phyloP scores from a whole-genome alignment of 2,329 filamentous ascomycete genomes.

The Dactylellina cionopaga region DNA sequence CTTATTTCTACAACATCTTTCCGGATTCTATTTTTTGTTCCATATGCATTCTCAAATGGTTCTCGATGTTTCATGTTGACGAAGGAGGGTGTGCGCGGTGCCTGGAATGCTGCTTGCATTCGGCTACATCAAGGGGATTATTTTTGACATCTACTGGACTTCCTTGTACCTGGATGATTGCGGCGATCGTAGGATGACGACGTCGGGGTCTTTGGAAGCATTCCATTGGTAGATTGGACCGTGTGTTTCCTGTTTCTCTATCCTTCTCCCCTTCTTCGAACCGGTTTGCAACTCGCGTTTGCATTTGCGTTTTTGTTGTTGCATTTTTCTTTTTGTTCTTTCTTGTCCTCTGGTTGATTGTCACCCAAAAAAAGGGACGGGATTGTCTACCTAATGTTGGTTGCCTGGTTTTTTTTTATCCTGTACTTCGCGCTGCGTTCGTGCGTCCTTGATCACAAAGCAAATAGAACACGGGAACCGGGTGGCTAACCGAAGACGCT shows the following conservation, averaged over 20 bases:
- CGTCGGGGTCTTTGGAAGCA: constrained; percentile 7
- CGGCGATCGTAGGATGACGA: constrained; percentile 34
- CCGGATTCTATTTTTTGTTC: constrained; percentile 11
- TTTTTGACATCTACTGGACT: constrained; percentile 39
- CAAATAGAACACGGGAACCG: constrained; percentile 24
- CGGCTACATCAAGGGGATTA: constrained; percentile 31
- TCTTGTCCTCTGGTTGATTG: constrained; percentile 13
- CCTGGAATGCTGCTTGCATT: constrained; percentile 41
- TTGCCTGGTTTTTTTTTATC: constrained; percentile 37
- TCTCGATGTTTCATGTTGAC: constrained; percentile 37
- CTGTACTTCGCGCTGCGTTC: constrained; percentile 35
- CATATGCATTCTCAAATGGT: constrained; percentile 10
- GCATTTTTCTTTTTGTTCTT: constrained; percentile 43
- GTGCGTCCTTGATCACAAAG: constrained; percentile 12
- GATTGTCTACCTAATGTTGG: constrained; percentile 46
- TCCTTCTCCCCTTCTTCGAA: neutral
- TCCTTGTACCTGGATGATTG: constrained; percentile 35
- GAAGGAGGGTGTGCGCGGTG: constrained; percentile 27
- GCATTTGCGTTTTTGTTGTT: constrained; percentile 42
- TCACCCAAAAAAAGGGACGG: constrained; percentile 35
- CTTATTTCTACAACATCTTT: constrained; percentile 2
- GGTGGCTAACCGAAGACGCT: constrained; percentile 43
- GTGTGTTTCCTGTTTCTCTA: neutral
- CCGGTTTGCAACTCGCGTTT: constrained; percentile 8
- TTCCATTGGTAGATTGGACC: constrained; percentile 15